phyloP scores from a whole-genome alignment of 768 basidiomycete genomes.

The Tulasnella sp. region DNA sequence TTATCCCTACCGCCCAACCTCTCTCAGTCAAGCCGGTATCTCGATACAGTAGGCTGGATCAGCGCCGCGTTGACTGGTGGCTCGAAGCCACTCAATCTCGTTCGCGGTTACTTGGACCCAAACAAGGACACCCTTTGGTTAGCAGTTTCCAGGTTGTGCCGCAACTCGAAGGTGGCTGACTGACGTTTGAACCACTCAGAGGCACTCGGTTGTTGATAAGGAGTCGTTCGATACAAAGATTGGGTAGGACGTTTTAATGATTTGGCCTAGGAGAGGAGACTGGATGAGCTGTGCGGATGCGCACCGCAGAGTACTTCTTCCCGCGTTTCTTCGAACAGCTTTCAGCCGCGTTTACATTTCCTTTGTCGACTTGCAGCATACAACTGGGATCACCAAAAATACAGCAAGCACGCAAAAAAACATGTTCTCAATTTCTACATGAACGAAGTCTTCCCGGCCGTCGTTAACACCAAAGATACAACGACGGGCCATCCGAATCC shows the following conservation, averaged over 20 bases:
- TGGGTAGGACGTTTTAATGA: neutral
- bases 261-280: neutral
- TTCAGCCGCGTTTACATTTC: neutral
- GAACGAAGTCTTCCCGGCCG: constrained; percentile 6
- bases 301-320: neutral
- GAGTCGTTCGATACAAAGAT: neutral
- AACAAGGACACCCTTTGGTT: constrained; percentile 10
- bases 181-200: neutral
- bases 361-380: neutral
- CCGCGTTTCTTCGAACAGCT: neutral
- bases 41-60: constrained; percentile 19
- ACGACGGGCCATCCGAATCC: neutral
- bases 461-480: neutral
- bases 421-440: constrained; percentile 19
- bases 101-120: constrained; percentile 7
- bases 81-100: neutral
- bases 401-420: neutral
- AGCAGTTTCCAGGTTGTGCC: neutral
- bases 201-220: neutral
- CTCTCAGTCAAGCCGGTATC: constrained; percentile 11
- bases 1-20: neutral
- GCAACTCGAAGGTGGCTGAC: neutral
- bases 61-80: neutral
- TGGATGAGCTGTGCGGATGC: constrained; percentile 4
- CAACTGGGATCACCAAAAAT: neutral